A percentile compares a stretch with the other conserved stretches of the same genome.
phyloP scores from a whole-genome alignment of 1,284 basidiomycete genomes.

The Ustilago curta region DNA sequence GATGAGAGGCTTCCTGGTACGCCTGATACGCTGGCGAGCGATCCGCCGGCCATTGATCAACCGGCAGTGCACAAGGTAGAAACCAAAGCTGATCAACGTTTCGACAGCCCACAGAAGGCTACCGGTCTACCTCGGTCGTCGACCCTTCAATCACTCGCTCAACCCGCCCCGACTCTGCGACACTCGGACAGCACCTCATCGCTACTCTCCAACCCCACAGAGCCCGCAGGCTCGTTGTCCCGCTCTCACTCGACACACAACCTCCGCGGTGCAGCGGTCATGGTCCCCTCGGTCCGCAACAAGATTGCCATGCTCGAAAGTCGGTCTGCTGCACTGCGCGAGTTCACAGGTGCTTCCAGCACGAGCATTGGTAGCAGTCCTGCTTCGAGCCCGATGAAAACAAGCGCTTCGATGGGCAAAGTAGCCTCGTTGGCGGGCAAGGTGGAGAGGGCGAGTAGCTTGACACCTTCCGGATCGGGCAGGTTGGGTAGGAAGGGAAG shows the following conservation, averaged over 20 bases:
- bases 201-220: constrained; percentile 15
- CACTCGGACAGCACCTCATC: constrained; percentile 51
- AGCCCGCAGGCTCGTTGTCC: constrained; percentile 9
- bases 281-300: constrained; percentile 63
- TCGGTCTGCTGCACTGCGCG: constrained; percentile 39
- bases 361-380: constrained; percentile 12
- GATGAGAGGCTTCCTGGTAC: neutral
- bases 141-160: constrained; percentile 20
- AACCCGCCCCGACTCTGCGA: constrained; percentile 8
- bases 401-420: constrained; percentile 8
- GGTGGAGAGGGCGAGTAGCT: constrained; percentile 14
- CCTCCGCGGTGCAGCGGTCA: constrained; percentile 44
- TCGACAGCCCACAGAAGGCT: neutral
- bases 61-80: neutral
- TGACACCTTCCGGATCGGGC: constrained; percentile 8
- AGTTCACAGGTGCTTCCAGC: constrained; percentile 30
- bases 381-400: constrained; percentile 7
- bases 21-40: constrained; percentile 12
- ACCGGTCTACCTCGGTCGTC: constrained; percentile 26
- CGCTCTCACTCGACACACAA: constrained; percentile 51
- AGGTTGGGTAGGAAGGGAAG: constrained; percentile 41
- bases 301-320: constrained; percentile 64
- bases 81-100: neutral
- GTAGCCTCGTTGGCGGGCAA: constrained; percentile 19
- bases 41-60: constrained; percentile 8